Percentiles rank a stretch among this genome's conserved stretches.
Evolutionary conservation across 1,284 basidiomycete species (phyloP).

Genomic region (Taiwanofungus camphoratus): DNA sequence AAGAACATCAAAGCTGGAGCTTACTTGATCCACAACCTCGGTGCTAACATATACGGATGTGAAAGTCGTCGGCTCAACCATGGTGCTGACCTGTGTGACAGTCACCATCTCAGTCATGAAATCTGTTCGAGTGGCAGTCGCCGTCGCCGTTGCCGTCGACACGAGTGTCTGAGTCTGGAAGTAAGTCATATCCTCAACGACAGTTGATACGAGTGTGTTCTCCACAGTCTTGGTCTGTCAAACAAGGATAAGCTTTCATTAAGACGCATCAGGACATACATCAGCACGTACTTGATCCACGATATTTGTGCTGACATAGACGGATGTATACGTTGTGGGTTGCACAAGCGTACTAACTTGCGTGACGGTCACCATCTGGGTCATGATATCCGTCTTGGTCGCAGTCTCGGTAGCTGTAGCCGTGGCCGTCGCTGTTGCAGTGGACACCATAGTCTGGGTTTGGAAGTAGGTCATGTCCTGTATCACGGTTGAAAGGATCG

Average conservation of each 20-base stretch:
- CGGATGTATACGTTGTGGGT: conserved; percentile 49
- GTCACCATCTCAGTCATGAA: conserved; percentile 24
- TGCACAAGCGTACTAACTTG: conserved; percentile 26
- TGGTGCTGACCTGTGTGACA: conserved; percentile 26
- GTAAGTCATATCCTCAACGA: conserved; percentile 37
- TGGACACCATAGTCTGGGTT: conserved; percentile 15
- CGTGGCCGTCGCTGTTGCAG: conserved; percentile 34
- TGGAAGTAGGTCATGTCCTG: conserved; percentile 22
- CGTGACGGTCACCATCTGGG: conserved; percentile 24
- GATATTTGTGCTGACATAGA: conserved; percentile 50
- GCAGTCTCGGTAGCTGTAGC: conserved; percentile 29
- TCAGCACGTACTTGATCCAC: conserved; percentile 47
- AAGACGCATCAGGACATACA: background rate
- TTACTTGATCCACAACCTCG: conserved; percentile 50
- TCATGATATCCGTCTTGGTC: conserved; percentile 24
- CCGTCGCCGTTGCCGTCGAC: conserved; percentile 30
- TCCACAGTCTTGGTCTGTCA: conserved; percentile 50
- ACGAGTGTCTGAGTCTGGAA: conserved; percentile 35
- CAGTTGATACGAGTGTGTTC: conserved; percentile 44
- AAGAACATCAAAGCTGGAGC: background rate
- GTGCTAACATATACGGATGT: conserved; percentile 49
- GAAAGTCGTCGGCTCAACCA: conserved; percentile 44
- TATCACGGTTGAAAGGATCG: conserved; percentile 24
- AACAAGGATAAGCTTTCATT: background rate
- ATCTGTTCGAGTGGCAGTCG: conserved; percentile 35